These are phyloP conservation scores for Aspergillus transmontanensis DNA, from an alignment of 2,329 filamentous ascomycete genomes.

Conservation along the genomic window DNA sequence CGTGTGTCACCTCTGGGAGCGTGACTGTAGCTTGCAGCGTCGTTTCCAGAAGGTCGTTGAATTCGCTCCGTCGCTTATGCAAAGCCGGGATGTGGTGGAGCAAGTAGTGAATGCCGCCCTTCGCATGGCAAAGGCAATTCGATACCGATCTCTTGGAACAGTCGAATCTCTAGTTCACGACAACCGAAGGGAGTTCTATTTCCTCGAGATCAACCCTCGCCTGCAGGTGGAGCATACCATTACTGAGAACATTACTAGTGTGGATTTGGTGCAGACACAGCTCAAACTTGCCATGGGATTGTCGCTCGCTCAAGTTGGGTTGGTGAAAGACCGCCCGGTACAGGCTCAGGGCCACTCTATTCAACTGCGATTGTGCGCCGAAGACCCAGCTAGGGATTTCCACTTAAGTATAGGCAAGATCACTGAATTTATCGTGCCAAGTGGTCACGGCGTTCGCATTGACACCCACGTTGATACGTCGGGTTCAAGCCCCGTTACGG, in stretches of 20 bases:
- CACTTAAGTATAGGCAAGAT: slow-evolving; percentile 64
- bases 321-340: slow-evolving; percentile 25
- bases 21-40: slow-evolving; percentile 63
- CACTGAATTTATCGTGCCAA: slow-evolving; percentile 55
- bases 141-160: slow-evolving; percentile 63
- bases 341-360: slow-evolving; percentile 42
- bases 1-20: slow-evolving; percentile 60
- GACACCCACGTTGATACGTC: slow-evolving; percentile 57
- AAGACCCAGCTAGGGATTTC: slow-evolving; percentile 57
- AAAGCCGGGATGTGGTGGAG: slow-evolving; percentile 50
- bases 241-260: slow-evolving; percentile 57
- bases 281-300: slow-evolving; percentile 57
- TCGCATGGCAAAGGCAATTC: slow-evolving; percentile 44
- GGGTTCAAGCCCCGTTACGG: slow-evolving; percentile 40
- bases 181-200: slow-evolving; percentile 54
- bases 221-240: slow-evolving; percentile 66
- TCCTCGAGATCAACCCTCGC: slow-evolving; percentile 63
- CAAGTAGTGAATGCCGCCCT: slow-evolving; percentile 58
- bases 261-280: slow-evolving; percentile 60
- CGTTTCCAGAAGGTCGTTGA: slow-evolving; percentile 66
- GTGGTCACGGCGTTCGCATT: slow-evolving; percentile 60
- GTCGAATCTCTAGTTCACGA: slow-evolving; percentile 66
- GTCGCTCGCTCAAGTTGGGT: slow-evolving; percentile 40
- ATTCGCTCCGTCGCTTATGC: slow-evolving; percentile 56
- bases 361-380: slow-evolving; percentile 61